Conservation (phyloP, 768 basidiomycete genomes). For the Lactarius quietus region DNA sequence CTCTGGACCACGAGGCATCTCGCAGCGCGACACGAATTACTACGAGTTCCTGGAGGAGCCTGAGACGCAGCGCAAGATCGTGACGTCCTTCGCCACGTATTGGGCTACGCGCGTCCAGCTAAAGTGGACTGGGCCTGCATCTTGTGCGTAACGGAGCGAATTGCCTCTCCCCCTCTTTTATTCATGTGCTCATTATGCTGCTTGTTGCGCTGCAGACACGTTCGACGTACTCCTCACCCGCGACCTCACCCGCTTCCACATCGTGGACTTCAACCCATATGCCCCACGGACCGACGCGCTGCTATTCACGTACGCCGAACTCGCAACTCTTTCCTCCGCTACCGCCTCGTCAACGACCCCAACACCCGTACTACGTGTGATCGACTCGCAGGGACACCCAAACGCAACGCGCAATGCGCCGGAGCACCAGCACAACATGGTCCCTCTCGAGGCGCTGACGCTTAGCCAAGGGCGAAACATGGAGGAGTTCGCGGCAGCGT, state of each 20-base stretch:
- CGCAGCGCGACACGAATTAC: slow-evolving; percentile 84
- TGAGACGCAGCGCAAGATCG: slow-evolving; percentile 50
- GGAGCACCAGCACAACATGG: slow-evolving; percentile 80
- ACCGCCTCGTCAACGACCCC: neutral
- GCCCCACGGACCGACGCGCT: slow-evolving; percentile 82
- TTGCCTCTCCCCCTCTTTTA: neutral
- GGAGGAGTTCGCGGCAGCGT: slow-evolving; percentile 65
- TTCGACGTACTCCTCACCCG: slow-evolving; percentile 88
- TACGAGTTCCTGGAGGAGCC: slow-evolving; percentile 82
- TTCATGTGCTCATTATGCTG: neutral
- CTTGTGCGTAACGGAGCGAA: slow-evolving; percentile 56
- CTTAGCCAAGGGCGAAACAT: slow-evolving; percentile 72
- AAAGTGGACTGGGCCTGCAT: slow-evolving; percentile 51
- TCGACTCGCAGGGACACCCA: slow-evolving; percentile 74
- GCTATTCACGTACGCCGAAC: slow-evolving; percentile 79
- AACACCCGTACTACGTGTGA: slow-evolving; percentile 50
- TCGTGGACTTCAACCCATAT: slow-evolving; percentile 92
- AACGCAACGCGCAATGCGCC: slow-evolving; percentile 65
- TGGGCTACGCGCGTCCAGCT: slow-evolving; percentile 67
- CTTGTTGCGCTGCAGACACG: slow-evolving; percentile 49
- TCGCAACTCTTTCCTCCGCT: slow-evolving; percentile 40
- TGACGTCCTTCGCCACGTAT: slow-evolving; percentile 48
- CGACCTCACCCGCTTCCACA: slow-evolving; percentile 67
- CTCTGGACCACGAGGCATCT: slow-evolving; percentile 52
- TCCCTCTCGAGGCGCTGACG: slow-evolving; percentile 84